A percentile compares a stretch with the other conserved stretches of the same genome.
Conservation (phyloP, 1,139 yeast species). For the Kodamaea alishanica region DNA sequence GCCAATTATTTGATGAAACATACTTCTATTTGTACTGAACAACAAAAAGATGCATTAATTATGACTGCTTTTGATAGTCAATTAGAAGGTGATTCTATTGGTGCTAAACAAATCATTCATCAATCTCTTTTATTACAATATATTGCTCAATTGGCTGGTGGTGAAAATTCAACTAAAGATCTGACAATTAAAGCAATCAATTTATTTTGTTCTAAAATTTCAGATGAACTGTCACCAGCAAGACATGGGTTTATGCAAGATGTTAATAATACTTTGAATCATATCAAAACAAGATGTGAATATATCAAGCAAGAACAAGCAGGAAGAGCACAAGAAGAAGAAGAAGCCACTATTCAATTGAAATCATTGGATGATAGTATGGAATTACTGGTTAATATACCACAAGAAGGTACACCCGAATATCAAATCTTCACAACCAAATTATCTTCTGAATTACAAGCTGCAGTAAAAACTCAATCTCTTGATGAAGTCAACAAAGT, state of each 20-base stretch:
- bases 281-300: slow-evolving; percentile 72
- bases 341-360: slow-evolving; percentile 77
- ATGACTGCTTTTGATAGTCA: slow-evolving; percentile 91
- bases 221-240: slow-evolving; percentile 55
- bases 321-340: slow-evolving; percentile 25
- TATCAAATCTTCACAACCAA: slow-evolving; percentile 50
- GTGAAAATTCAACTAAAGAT: slow-evolving; percentile 30
- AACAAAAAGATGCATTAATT: slow-evolving; percentile 86
- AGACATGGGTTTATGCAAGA: slow-evolving; percentile 66
- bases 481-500: slow-evolving; percentile 82
- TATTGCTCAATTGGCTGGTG: slow-evolving; percentile 59
- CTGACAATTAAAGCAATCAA: slow-evolving; percentile 53
- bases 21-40: slow-evolving; percentile 69
- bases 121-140: slow-evolving; percentile 83
- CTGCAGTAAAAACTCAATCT: slow-evolving; percentile 67
- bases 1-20: slow-evolving; percentile 55
- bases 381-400: slow-evolving; percentile 69
- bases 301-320: slow-evolving; percentile 47
- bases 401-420: slow-evolving; percentile 51
- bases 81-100: slow-evolving; percentile 52
- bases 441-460: slow-evolving; percentile 63
- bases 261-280: slow-evolving; percentile 64
- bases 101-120: slow-evolving; percentile 63
- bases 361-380: slow-evolving; percentile 84
- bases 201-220: slow-evolving; percentile 65